A percentile compares a stretch with the other conserved stretches of the same genome.
phyloP scores from a whole-genome alignment of 176 grass and related monocot genomes.

The Carex kokanica region DNA sequence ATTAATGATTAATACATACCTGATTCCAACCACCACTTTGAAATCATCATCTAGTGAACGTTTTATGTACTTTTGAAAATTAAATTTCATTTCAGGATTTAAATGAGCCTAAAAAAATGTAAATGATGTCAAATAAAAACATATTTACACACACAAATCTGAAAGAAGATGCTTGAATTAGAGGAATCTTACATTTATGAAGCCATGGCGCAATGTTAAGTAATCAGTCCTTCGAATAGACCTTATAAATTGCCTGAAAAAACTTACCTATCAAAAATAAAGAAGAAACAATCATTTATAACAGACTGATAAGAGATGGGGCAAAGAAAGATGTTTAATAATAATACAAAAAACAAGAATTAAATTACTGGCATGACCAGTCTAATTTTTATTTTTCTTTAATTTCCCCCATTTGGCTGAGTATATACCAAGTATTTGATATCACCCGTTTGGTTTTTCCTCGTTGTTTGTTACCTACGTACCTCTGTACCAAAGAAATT shows the following conservation, averaged over 20 bases:
- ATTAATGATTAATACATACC: conserved; percentile 35
- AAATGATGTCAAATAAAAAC: not conserved
- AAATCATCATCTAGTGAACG: conserved; percentile 89
- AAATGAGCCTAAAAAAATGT: conserved; percentile 59
- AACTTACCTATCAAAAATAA: conserved; percentile 51
- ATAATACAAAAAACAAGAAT: not conserved
- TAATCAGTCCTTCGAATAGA: conserved; percentile 71
- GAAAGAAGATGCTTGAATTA: not conserved
- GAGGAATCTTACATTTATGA: conserved; percentile 63
- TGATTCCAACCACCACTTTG: conserved; percentile 83
- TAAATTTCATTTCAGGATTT: conserved; percentile 61
- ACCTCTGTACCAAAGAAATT: not conserved
- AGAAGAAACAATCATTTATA: not conserved
- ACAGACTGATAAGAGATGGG: not conserved
- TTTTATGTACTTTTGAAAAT: conserved; percentile 85
- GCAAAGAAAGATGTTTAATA: not conserved
- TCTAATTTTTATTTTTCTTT: not conserved
- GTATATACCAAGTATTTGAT: not conserved
- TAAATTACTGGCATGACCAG: not conserved
- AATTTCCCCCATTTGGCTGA: not conserved
- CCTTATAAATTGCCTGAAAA: conserved; percentile 78
- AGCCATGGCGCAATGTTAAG: conserved; percentile 74
- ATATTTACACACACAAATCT: not conserved
- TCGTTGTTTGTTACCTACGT: not conserved
- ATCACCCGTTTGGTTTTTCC: not conserved